Base-by-base conservation (phyloP, 2,329 filamentous ascomycete species). In the Fusarium compactum region DNA sequence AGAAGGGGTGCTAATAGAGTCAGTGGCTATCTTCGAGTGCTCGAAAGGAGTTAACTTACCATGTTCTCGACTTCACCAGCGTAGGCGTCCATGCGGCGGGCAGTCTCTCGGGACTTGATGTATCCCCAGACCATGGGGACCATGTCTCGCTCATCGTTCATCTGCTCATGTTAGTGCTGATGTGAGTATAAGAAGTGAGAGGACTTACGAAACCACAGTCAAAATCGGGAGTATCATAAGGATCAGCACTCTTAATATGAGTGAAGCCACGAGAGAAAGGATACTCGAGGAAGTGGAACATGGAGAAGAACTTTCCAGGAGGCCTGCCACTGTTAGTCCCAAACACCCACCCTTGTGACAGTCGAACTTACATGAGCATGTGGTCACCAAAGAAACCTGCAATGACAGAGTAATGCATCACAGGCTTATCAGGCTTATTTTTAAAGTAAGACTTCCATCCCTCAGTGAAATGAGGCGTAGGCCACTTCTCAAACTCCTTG, bases 141-240 rank as follows among this genome's bases (percentile, higher is more conserved):
- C 92, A 95, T 94, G 76, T 95, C 92, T 25, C 92, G 86, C 80
- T 93, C 91, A 80, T 95, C 92, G 74, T 93, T 95, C 92, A 95
- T 94, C 65, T 65, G 11, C 18, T 3, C 2, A 7, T 15, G 25
- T 47, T 2, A 55, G 54, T 14, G 10, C 10, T 11, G 5, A 2
- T 8, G 0, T 0, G 12, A 4, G 2, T 18, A 3, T 15, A 5
- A 7, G 4, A 3, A 29, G 12, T 2, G 2, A 6, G 18, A 7
- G 3, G n/a, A 45, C 65, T 68, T 53, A 68, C 65, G 83, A 94
- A 95, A 24, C 92, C 91, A 2, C 91, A 87, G 77, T 95, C 92
- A 74, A 95, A 94, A 81, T 94, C 92, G 0, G 92, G 92, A 16
- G 84, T 82, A 47, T 90, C 92, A 76, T 95, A 95, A 18, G 91